Base-by-base conservation (phyloP, 495 filamentous ascomycete genomes). In the Letharia lupina region DNA sequence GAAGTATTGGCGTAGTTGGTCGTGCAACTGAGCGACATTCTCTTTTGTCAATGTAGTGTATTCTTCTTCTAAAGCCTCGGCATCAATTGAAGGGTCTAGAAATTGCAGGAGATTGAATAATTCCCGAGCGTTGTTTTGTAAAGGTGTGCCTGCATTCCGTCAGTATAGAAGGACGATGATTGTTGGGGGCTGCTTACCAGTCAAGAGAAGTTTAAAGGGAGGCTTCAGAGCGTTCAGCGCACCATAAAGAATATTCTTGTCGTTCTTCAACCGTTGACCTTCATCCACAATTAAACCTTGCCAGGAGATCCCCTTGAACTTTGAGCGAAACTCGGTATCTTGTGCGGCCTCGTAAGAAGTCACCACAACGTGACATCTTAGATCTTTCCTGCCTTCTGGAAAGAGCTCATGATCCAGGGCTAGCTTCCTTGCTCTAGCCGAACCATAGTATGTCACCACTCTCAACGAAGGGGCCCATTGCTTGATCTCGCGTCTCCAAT, bases 401-500 rank as follows among this genome's bases (percentile, higher is more conserved):
- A 91, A 98, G 70, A 99, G 87, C 74, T 99, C 95, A 70, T 95
- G 85, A 35, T 88, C 77, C 48, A 77, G 83, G 0, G 91, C 84
- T 41, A 93, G 80, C 23, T 87, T 80, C 33, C 93, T 89, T 13
- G 91, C 81, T 42, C 78, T 78, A 33, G 80, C 78, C 28, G 86
- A 85, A 45, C 95, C 95, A 71, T 91, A 96, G 75, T 94, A 99
- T 2, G 93, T 87, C 18, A 97, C 93, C 7, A 95, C 92, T 31
- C 91, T 85, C 31, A 98, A 79, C 4, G 80, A 82, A 5, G 95
- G 95, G 4, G 88, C 86, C 95, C 95, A 99, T 70, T 85, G 86
- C 77, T 96, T 93, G 73, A 99, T 90, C 74, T 99, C 95, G 39
- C 95, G 87, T 44, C 93, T 87, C 94, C 95, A 99, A 72, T 99